phyloP scores from a whole-genome alignment of 2,329 filamentous ascomycete species.

The Parastagonospora avenae region DNA sequence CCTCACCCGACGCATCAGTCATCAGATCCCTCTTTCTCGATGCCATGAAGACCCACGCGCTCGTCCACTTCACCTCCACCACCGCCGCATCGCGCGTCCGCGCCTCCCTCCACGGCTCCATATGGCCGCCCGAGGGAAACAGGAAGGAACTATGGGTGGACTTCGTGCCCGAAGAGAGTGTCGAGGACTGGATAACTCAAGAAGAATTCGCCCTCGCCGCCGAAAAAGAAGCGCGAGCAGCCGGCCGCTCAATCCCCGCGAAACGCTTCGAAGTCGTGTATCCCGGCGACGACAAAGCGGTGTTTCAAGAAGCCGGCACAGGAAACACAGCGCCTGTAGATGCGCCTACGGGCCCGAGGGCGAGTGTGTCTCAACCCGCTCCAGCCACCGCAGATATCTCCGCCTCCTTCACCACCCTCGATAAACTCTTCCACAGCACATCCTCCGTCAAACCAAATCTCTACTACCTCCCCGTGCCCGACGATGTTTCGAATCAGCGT shows the following conservation, averaged over 20 bases:
- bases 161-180: constrained; percentile 78
- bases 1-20: constrained; percentile 57
- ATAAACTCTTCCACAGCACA: constrained; percentile 61
- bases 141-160: constrained; percentile 87
- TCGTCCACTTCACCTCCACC: constrained; percentile 72
- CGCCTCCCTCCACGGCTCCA: constrained; percentile 72
- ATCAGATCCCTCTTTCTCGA: constrained; percentile 80
- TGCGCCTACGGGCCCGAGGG: constrained; percentile 29
- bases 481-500: constrained; percentile 67
- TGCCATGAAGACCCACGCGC: constrained; percentile 83
- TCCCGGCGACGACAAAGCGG: constrained; percentile 25
- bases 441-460: constrained; percentile 67
- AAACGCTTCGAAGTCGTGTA: constrained; percentile 43
- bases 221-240: constrained; percentile 35
- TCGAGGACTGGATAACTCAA: constrained; percentile 72
- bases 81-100: constrained; percentile 78
- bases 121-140: constrained; percentile 87
- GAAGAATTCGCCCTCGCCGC: constrained; percentile 39
- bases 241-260: constrained; percentile 17
- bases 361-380: constrained; percentile 1
- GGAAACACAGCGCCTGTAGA: constrained; percentile 20
- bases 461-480: constrained; percentile 69
- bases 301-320: constrained; percentile 42
- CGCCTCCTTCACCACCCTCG: constrained; percentile 59
- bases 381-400: constrained; percentile 26